These are phyloP conservation scores for Hamiltosporidium tvaerminnensis DNA, from an alignment of 371 early-diverging fungal genomes.

Conservation along the genomic window DNA sequence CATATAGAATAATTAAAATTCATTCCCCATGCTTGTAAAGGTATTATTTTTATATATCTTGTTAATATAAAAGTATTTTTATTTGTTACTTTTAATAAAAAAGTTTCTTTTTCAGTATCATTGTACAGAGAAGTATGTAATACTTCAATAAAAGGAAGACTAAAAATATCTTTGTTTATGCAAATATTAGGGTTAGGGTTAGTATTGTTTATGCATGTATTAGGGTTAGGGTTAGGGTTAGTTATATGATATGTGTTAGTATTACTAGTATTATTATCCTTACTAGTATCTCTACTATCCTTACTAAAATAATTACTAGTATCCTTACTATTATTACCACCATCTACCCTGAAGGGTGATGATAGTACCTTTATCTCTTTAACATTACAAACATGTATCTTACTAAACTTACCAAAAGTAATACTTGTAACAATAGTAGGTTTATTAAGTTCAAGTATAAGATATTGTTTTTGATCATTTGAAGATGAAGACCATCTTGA, in stretches of 20 bases:
- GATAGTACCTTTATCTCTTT: constrained; percentile 27
- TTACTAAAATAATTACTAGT: too few species aligned
- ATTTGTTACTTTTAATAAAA: constrained; percentile 1
- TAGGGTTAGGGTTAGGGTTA: too few species aligned
- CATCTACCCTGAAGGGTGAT: too few species aligned
- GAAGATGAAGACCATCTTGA: constrained; percentile 23
- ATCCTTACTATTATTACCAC: too few species aligned
- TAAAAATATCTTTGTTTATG: too few species aligned
- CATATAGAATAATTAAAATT: constrained; percentile 24
- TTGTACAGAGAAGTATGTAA: too few species aligned
- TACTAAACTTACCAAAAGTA: constrained; percentile 24
- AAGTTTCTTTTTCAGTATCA: constrained; percentile 19
- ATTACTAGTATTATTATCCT: too few species aligned
- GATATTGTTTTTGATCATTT: constrained; percentile 18
- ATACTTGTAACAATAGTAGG: constrained; percentile 4
- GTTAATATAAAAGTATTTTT: constrained; percentile 7
- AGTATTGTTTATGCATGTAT: too few species aligned
- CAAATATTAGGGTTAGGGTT: too few species aligned
- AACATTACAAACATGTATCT: constrained; percentile 28
- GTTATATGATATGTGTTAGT: too few species aligned
- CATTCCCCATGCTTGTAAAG: constrained; percentile 24
- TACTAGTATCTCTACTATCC: too few species aligned
- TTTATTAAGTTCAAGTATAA: constrained; percentile 5
- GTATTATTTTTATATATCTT: constrained; percentile 18
- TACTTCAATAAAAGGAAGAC: too few species aligned